phyloP scores from a whole-genome alignment of 768 basidiomycete genomes.

The Auricularia sp. region DNA sequence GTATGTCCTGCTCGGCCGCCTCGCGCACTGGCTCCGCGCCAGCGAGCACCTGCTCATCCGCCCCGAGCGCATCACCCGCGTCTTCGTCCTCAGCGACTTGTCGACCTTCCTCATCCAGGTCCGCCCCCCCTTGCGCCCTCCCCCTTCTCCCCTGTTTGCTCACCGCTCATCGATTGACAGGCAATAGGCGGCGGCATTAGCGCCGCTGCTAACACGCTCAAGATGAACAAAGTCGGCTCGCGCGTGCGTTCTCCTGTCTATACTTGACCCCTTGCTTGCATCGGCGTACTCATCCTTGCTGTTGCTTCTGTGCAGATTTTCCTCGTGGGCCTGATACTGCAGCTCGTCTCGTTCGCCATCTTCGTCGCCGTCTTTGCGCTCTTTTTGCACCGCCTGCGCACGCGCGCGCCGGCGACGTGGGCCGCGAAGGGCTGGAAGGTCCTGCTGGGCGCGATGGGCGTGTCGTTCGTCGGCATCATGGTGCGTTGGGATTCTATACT shows the following conservation, averaged over 20 bases:
- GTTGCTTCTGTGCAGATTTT: conserved; percentile 38
- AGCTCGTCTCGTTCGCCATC: conserved; percentile 41
- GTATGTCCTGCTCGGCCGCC: conserved; percentile 55
- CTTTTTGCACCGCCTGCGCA: conserved; percentile 42
- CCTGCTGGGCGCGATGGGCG: conserved; percentile 37
- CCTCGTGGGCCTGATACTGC: conserved; percentile 45
- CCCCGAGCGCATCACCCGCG: conserved; percentile 38
- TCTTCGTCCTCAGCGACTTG: conserved; percentile 56
- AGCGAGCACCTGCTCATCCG: conserved; percentile 40
- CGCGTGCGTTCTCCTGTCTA: conserved; percentile 28
- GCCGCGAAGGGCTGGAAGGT: conserved; percentile 41
- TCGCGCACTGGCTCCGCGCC: conserved; percentile 41
- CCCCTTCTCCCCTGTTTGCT: background rate
- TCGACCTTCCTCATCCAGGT: conserved; percentile 60
- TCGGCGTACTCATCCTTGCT: conserved; percentile 46
- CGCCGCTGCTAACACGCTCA: conserved; percentile 27
- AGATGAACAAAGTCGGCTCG: conserved; percentile 23
- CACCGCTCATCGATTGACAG: conserved; percentile 16
- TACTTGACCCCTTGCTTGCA: conserved; percentile 20
- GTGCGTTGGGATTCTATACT: conserved; percentile 26
- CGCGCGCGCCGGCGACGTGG: conserved; percentile 33
- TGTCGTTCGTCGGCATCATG: conserved; percentile 56
- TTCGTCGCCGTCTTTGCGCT: conserved; percentile 39
- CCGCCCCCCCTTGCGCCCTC: background rate
- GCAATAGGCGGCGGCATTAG: conserved; percentile 41